These are phyloP conservation scores for Taxillus chinensis DNA, from an alignment of 164 flowering plant genomes.

Conservation along the genomic window DNA sequence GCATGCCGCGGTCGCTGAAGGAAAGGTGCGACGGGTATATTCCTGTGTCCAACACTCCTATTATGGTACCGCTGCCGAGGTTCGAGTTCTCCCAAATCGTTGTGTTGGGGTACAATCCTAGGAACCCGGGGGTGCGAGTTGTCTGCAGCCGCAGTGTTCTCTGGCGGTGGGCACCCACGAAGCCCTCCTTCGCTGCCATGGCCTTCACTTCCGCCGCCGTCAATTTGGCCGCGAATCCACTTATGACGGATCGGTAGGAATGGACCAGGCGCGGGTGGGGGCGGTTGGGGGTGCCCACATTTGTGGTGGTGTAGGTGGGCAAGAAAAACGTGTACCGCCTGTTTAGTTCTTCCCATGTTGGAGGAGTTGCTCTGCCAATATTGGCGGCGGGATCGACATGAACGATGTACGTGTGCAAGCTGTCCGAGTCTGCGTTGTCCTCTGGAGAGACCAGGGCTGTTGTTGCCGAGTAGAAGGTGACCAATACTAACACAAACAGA, in stretches of 20 bases:
- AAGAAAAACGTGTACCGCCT: conserved; percentile 27
- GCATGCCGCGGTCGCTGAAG: conserved; percentile 32
- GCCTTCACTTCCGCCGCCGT: conserved; percentile 20
- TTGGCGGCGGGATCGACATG: background rate
- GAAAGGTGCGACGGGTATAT: conserved; percentile 38
- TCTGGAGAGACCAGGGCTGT: no score
- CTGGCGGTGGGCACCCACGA: conserved; percentile 17
- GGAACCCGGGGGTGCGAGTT: conserved; percentile 25
- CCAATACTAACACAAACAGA: no score
- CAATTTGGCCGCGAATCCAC: conserved; percentile 34
- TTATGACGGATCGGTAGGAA: conserved; percentile 22
- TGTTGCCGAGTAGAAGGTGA: no score
- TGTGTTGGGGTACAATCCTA: conserved; percentile 26
- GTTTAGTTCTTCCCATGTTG: conserved; percentile 12
- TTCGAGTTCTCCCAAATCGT: conserved; percentile 38
- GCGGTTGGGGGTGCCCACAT: background rate
- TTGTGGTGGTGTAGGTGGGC: conserved; percentile 10
- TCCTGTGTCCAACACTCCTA: conserved; percentile 40
- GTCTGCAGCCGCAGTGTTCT: conserved; percentile 14
- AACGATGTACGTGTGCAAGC: background rate
- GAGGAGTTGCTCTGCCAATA: background rate
- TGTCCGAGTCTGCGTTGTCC: background rate
- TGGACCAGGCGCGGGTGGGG: conserved; percentile 10
- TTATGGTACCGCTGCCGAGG: conserved; percentile 35
- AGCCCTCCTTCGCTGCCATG: conserved; percentile 20